phyloP scores from a whole-genome alignment of 106 monocot species.

The Cymbidium sinense region DNA sequence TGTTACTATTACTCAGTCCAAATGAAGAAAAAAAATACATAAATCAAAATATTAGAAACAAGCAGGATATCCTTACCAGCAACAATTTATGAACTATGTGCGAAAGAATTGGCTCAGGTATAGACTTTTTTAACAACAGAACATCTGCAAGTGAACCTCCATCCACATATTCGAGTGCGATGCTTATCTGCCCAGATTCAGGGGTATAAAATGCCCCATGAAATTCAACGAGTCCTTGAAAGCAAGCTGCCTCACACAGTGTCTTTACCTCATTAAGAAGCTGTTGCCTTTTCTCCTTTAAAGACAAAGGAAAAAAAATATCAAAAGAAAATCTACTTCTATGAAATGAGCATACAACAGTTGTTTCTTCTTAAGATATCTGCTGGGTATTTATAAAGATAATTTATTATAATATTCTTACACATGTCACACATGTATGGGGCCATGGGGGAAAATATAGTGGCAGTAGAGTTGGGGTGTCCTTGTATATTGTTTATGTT shows the following conservation, averaged over 20 bases:
- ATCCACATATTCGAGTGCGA: conserved; percentile 97
- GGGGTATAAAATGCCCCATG: conserved; percentile 96
- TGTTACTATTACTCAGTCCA: conserved; percentile 8
- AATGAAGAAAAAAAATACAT: conserved; percentile 4
- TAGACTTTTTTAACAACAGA: conserved; percentile 43
- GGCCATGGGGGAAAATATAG: not conserved
- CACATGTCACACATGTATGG: not conserved
- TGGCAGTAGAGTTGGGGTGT: not conserved
- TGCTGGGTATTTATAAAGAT: not conserved
- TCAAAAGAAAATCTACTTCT: not conserved
- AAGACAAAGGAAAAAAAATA: conserved; percentile 8
- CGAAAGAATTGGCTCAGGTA: conserved; percentile 82
- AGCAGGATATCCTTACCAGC: conserved; percentile 41
- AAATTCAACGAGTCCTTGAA: conserved; percentile 82
- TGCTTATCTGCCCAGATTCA: conserved; percentile 93
- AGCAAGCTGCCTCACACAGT: conserved; percentile 83
- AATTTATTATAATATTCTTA: not conserved
- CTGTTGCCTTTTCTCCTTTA: conserved; percentile 89
- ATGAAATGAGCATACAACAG: not conserved
- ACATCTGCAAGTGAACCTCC: conserved; percentile 96
- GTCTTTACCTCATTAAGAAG: conserved; percentile 93
- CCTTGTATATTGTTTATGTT: not conserved
- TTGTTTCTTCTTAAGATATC: not conserved
- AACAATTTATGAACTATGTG: conserved; percentile 63
- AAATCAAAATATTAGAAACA: conserved; percentile 6